Base-by-base conservation (phyloP, 495 filamentous ascomycete genomes). In the Penicillium ochrochloron region DNA sequence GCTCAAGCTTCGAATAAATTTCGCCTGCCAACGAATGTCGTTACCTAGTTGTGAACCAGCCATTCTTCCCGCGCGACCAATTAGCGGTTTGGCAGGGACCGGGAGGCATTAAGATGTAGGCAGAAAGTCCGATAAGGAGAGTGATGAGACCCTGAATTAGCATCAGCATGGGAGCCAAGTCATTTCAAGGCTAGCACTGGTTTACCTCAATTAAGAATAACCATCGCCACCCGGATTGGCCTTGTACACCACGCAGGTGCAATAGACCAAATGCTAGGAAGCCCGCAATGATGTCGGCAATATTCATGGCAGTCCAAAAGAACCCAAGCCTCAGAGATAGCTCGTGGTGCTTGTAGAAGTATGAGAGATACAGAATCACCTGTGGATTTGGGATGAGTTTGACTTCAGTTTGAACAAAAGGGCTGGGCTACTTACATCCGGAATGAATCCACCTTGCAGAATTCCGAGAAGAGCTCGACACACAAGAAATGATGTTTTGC, bases 341-440 rank as follows among this genome's bases (percentile, higher is more conserved):
- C 66, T 90, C 89, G 27, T 83, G 80, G 55, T 83, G 81, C 58
- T 82, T 90, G 69, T 88, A 90, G 70, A 90, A 93, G 74, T 91
- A 92, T 2, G 86, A 88, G 2, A 92, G 79, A 65, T 90, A 92
- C 1, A 92, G 72, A 44, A 87, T 70, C 17, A 72, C 65, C 66
- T 74, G 15, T 9, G 3, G 14, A 14, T 17, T n/a, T 37, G 7
- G 37, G 46, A 19, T 62, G 48, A 60, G 19, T 27, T 9, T 9
- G 19, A 11, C 7, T 46, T 21, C 10, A 1, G 15, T 27, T 15
- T 9, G 33, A 10, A 12, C 17, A 3, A 27, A 9, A 0, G 3
- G 44, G n/a, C 9, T 12, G 27, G 2, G 42, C 6, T 9, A 58
- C 52, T 42, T 29, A 64, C 53, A 55, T 70, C 65, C 8, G 63